Evolutionary conservation across 1,284 basidiomycete genomes (phyloP), one percentile per base, ranked within the genome.

Genomic region (Uromyces viciae-fabae): DNA sequence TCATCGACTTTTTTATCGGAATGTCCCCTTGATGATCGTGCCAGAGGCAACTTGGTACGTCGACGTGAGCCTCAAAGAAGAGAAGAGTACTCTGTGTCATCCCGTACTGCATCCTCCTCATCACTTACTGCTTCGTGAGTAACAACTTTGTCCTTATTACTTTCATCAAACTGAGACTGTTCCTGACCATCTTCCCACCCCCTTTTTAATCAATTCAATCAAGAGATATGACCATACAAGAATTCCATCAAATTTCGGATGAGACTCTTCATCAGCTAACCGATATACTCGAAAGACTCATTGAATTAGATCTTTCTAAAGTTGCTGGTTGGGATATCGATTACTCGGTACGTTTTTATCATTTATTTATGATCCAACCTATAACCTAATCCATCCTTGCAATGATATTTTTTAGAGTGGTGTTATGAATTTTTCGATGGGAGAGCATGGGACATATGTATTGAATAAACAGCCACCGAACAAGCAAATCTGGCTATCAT

Each of bases 401-500:
- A 43, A 11, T 25, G 36, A 42, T 4, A 4, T 42, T 43, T 42
- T 60, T 38, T 25, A 81, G 78, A 73, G 42, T 42, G 78, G 78
- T 19, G 78, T 81, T 25, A 73, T 81, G 60, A 73, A 69, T 17
- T 74, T 81, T 33, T 74, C 69, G 5, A 64, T 81, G 58, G 58
- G 58, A n/a, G 31, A 66, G 5, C 31, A 9, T 49, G 78, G 69
- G 0, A 81, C 78, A 7, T 81, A 81, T 42, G 78, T 81, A 9
- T 22, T 81, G 2, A 81, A 81, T 42, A 81, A 81, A 42, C 78
- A 81, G 42, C 78, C 78, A 2, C 78, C 78, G 3, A 81, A 64
- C 36, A 81, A 74, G 66, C 78, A 81, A 40, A 81, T 81, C 11
- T 81, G 78, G 78, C 58, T 81, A 4, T 81, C 78, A 9, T 81